A percentile compares a stretch with the other conserved stretches of the same genome.
phyloP scores from a whole-genome alignment of 1,284 basidiomycete species.

The Boletus calvinii region DNA sequence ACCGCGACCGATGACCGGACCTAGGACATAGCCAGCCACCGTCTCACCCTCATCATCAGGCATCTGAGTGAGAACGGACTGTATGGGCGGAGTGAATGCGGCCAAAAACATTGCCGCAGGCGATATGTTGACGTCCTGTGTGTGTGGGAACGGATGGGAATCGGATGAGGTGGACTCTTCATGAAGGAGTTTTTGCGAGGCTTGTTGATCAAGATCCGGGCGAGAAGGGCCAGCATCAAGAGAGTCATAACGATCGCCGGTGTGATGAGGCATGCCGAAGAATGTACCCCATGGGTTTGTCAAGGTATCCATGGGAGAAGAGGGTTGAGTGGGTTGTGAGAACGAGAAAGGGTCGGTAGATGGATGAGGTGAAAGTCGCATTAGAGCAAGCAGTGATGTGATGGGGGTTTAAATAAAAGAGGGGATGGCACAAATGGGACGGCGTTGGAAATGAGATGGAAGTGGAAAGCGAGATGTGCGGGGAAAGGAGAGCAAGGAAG shows the following conservation, averaged over 20 bases:
- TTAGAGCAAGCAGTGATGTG: neutral
- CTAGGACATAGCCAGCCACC: conserved; percentile 75
- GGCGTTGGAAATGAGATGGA: neutral
- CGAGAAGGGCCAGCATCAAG: conserved; percentile 3
- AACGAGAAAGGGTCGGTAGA: conserved; percentile 2
- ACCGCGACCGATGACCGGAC: conserved; percentile 77
- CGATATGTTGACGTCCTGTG: conserved; percentile 42
- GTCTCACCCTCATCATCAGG: conserved; percentile 61
- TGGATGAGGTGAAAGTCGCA: conserved; percentile 8
- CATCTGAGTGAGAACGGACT: conserved; percentile 25
- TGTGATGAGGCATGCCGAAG: conserved; percentile 1
- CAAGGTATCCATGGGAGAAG: conserved; percentile 7
- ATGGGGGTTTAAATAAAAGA: conserved; percentile 2
- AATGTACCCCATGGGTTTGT: conserved; percentile 15
- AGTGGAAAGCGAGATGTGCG: conserved; percentile 5
- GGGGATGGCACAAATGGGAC: neutral
- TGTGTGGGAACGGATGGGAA: conserved; percentile 7
- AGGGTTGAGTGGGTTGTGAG: conserved; percentile 8
- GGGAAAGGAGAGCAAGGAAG: conserved; percentile 24
- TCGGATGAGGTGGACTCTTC: conserved; percentile 6
- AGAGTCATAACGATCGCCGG: conserved; percentile 2
- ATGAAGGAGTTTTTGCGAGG: conserved; percentile 21
- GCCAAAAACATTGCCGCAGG: conserved; percentile 80
- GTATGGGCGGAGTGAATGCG: conserved; percentile 51
- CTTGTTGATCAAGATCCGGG: conserved; percentile 31